These are phyloP conservation scores for Xylariaceae sp. DNA, from an alignment of 2,329 filamentous ascomycete genomes.

Conservation along the genomic window DNA sequence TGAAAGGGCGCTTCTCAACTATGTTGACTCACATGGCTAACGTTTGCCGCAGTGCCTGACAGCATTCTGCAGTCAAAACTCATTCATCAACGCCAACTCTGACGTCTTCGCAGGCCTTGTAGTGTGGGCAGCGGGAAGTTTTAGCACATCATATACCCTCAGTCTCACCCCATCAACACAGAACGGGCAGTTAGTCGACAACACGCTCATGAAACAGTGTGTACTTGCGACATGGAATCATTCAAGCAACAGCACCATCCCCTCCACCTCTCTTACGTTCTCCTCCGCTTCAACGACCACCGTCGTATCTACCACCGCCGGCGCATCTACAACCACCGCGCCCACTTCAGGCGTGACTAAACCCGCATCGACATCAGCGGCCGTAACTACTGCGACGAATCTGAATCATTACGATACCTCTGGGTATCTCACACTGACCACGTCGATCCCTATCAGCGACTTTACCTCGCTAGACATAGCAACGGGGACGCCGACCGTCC, in stretches of 20 bases:
- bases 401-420: constrained; percentile 4
- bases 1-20: neutral
- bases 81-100: constrained; percentile 42
- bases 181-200: constrained; percentile 33
- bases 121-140: constrained; percentile 44
- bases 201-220: constrained; percentile 41
- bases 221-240: constrained; percentile 36
- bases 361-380: neutral
- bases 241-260: constrained; percentile 10
- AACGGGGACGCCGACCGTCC: constrained; percentile 9
- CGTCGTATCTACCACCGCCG: constrained; percentile 5
- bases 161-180: constrained; percentile 39
- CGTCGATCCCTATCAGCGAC: neutral
- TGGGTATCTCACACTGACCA: constrained; percentile 8
- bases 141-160: constrained; percentile 39
- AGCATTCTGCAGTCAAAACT: constrained; percentile 44
- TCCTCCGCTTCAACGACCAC: neutral
- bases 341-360: constrained; percentile 3
- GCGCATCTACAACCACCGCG: constrained; percentile 1
- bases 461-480: constrained; percentile 6
- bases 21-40: constrained; percentile 2
- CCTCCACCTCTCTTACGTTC: neutral
- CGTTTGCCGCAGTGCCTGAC: constrained; percentile 34
- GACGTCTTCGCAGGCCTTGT: constrained; percentile 47
- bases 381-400: constrained; percentile 1